Base-by-base conservation (phyloP, 257 asterid species). In the Phtheirospermum japonicum region DNA sequence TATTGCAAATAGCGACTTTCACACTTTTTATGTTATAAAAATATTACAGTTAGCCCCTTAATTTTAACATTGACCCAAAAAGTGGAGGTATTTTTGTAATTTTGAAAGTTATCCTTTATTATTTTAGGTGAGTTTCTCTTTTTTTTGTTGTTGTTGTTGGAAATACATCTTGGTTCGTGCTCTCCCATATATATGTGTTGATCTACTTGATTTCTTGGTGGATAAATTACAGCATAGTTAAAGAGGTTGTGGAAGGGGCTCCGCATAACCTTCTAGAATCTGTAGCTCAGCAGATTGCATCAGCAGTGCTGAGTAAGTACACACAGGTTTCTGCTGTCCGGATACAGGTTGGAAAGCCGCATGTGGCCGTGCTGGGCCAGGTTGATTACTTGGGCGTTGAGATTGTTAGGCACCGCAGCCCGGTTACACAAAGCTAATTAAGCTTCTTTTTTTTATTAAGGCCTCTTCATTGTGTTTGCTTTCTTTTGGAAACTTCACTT, bases 311-410 rank as follows among this genome's bases (percentile, higher is more conserved):
- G 73, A 51, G 57, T 57, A 73, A 80, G 69, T 77, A 54, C 61
- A 76, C 83, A 9, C 80, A 72, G 73, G 65, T 89, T 64, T 76
- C 89, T 33, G 83, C 82, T 50, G 88, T 93, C 18, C 84, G 95
- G 4, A 75, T 92, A 34, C 86, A 80, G 68, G 82, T 93, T 8
- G 96, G 92, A 28, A 93, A 93, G 84, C 97, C 99, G 0, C 97
- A 89, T 34, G 95, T 89, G 2, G 96, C 94, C 0, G 96, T 93
- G 59, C 68, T 68, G 6, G 96, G 99, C 26, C 70, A 83, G 4
- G 77, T 93, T 5, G 97, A 89, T 72, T 87, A 89, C 76, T 77
- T 89, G 76, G 97, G 96, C 0, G 88, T 93, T 8, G 95, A 93
- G 87, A 87, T 93, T 54, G 42, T 50, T 8, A 80, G 96, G 61